Evolutionary conservation across 176 grass and related monocot genomes (phyloP).

Genomic region (Carex kokanica): DNA sequence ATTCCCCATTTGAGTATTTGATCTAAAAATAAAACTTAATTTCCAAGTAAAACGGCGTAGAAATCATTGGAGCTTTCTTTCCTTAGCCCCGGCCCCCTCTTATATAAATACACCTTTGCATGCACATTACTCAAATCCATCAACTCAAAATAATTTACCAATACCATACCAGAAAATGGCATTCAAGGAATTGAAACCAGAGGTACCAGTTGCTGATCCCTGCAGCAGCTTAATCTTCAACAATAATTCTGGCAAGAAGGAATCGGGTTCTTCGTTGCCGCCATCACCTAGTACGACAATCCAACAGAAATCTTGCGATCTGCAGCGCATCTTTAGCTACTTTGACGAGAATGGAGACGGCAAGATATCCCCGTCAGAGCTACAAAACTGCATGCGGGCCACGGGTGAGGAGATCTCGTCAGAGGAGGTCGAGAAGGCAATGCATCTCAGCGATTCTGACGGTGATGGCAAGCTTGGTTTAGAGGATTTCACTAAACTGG

Average conservation of each 20-base stretch:
- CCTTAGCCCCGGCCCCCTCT: neutral
- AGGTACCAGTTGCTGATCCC: neutral
- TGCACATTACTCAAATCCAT: neutral
- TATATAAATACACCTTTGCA: neutral
- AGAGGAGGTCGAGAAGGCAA: conserved; percentile 22
- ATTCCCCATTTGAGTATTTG: too few relatives aligned
- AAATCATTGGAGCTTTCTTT: too few relatives aligned
- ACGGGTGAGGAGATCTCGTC: conserved; percentile 24
- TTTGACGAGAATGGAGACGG: conserved; percentile 44
- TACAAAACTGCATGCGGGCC: conserved; percentile 25
- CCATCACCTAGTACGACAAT: neutral
- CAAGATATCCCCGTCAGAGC: conserved; percentile 34
- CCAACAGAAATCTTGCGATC: neutral
- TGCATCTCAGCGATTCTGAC: conserved; percentile 29
- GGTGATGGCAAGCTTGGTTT: conserved; percentile 37
- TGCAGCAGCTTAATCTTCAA: neutral
- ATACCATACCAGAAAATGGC: neutral
- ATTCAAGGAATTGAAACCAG: neutral
- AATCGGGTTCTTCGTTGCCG: neutral
- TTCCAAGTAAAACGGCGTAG: too few relatives aligned
- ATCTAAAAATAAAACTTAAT: too few relatives aligned
- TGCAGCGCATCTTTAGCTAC: conserved; percentile 29
- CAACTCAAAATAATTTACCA: neutral
- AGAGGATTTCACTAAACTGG: conserved; percentile 36
- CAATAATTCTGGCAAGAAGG: neutral